Percentiles rank a stretch among this genome's conserved stretches.
Evolutionary conservation across 2,329 filamentous ascomycete genomes (phyloP).

Genomic region (Exophiala xenobiotica): DNA sequence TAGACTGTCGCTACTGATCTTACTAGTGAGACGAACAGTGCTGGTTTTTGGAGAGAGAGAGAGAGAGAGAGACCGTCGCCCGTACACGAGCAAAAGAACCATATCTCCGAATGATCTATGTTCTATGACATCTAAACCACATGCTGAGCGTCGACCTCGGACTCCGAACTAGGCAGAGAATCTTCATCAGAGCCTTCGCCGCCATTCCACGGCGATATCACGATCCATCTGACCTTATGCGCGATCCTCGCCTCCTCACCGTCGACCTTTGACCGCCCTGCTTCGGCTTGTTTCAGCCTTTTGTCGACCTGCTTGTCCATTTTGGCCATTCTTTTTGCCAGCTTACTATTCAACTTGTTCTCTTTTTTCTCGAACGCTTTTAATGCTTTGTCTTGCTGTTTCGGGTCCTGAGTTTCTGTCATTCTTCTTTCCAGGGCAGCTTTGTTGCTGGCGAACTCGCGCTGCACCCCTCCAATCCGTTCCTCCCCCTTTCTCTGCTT

Average conservation of each 20-base stretch:
- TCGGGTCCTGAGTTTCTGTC: neutral
- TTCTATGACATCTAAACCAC: no score
- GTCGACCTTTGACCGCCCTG: neutral
- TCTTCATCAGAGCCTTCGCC: no score
- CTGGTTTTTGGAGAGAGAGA: no score
- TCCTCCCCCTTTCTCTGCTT: neutral
- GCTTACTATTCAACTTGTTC: neutral
- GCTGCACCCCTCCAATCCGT: neutral
- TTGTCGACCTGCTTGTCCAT: neutral
- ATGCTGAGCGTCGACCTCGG: no score
- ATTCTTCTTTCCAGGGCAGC: neutral
- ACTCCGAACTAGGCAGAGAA: no score
- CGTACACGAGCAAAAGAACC: no score
- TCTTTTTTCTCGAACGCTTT: neutral
- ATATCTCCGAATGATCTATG: no score
- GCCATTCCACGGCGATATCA: neutral
- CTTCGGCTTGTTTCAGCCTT: neutral
- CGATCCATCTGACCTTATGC: neutral
- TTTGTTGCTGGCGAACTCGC: no score
- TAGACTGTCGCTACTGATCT: no score
- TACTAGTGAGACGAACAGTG: no score
- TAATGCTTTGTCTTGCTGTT: neutral
- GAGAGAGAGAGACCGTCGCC: no score
- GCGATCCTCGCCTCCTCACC: neutral
- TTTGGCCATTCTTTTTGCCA: neutral